Percentiles rank a stretch among this genome's conserved stretches.
phyloP scores from a whole-genome alignment of 2,329 filamentous ascomycete species.

The Aspergillus ibericus region DNA sequence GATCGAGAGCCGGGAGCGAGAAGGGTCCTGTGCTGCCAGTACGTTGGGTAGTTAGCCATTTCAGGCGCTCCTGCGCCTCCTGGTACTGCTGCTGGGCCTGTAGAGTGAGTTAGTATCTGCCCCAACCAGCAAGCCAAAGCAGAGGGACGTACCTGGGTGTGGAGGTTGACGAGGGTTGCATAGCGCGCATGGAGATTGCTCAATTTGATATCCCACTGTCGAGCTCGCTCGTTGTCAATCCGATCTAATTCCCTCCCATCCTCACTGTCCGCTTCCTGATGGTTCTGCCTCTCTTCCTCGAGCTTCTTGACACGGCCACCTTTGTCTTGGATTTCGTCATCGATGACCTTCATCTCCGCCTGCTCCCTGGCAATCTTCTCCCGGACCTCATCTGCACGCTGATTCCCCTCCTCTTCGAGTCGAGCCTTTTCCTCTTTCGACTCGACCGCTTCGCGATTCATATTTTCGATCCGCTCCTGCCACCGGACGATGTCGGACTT shows the following conservation, averaged over 20 bases:
- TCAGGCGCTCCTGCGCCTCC: constrained; percentile 47
- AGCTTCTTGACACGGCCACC: constrained; percentile 61
- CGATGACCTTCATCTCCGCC: constrained; percentile 54
- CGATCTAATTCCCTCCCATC: constrained; percentile 53
- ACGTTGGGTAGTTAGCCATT: constrained; percentile 44
- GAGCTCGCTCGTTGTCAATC: constrained; percentile 50
- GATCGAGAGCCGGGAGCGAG: constrained; percentile 43
- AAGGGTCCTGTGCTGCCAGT: constrained; percentile 41
- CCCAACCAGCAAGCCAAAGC: background rate
- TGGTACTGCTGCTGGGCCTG: constrained; percentile 46
- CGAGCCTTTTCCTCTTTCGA: constrained; percentile 45
- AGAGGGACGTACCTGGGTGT: constrained; percentile 34
- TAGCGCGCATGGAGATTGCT: constrained; percentile 46
- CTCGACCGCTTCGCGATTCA: constrained; percentile 51
- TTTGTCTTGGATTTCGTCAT: constrained; percentile 63
- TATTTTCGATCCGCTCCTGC: constrained; percentile 55
- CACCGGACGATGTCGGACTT: constrained; percentile 61
- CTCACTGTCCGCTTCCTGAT: constrained; percentile 49
- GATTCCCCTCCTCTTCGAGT: constrained; percentile 42
- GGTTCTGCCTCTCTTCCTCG: constrained; percentile 58
- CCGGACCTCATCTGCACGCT: constrained; percentile 43
- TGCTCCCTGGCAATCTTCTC: constrained; percentile 49
- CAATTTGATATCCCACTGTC: constrained; percentile 48
- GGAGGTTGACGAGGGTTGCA: constrained; percentile 42
- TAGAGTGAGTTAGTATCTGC: constrained; percentile 6